phyloP scores from a whole-genome alignment of 2,329 filamentous ascomycete species.

The Davidsoniella eucalypti region DNA sequence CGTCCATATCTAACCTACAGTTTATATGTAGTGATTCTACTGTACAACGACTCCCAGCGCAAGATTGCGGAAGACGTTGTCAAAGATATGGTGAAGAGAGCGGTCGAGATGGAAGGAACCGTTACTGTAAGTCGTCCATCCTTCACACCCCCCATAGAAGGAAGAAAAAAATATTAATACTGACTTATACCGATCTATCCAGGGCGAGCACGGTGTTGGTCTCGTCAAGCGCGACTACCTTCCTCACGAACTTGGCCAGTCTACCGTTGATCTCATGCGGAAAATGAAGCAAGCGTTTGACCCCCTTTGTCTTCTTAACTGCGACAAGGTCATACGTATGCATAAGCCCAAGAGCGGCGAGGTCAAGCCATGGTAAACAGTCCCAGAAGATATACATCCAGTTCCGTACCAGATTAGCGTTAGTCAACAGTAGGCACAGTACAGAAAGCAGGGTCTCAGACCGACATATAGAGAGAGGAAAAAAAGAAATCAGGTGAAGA shows the following conservation, averaged over 20 bases:
- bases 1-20: not conserved
- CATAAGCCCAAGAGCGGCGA: slow-evolving; percentile 29
- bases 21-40: slow-evolving; percentile 28
- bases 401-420: not conserved
- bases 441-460: not conserved
- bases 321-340: slow-evolving; percentile 51
- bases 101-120: slow-evolving; percentile 71
- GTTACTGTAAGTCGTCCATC: slow-evolving; percentile 39
- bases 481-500: not conserved
- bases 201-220: slow-evolving; percentile 71
- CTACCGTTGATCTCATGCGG: slow-evolving; percentile 67
- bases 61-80: slow-evolving; percentile 53
- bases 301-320: slow-evolving; percentile 53
- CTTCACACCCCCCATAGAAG: not conserved
- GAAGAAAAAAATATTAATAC: not conserved
- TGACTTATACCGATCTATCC: not conserved
- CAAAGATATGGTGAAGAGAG: slow-evolving; percentile 72
- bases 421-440: not conserved
- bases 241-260: slow-evolving; percentile 56
- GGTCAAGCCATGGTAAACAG: slow-evolving; percentile 27
- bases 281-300: slow-evolving; percentile 73
- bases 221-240: slow-evolving; percentile 76
- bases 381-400: not conserved
- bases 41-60: slow-evolving; percentile 50
- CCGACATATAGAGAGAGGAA: not conserved